A percentile compares a stretch with the other conserved stretches of the same genome.
Evolutionary conservation across 2,329 filamentous ascomycete species (phyloP).

Genomic region (Colletotrichum sp.): DNA sequence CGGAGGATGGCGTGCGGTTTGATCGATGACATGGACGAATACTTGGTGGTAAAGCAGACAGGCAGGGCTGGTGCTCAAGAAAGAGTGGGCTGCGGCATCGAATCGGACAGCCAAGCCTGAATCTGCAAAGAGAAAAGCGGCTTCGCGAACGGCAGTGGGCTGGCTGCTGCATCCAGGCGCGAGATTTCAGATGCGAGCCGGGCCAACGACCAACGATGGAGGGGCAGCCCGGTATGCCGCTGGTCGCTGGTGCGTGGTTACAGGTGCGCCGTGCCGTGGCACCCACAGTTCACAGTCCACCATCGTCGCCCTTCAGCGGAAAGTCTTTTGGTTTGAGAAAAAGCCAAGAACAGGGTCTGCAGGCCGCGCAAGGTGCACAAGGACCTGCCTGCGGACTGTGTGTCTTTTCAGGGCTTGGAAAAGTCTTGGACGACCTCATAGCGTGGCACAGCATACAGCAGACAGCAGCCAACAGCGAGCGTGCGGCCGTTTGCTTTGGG

Average conservation of each 20-base stretch:
- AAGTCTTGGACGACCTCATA: conserved; percentile 19
- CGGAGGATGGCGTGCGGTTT: not conserved
- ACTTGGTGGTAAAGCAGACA: not conserved
- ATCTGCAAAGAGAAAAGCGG: conserved; percentile 15
- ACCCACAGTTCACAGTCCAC: not conserved
- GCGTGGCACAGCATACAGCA: not conserved
- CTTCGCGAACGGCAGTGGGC: conserved; percentile 9
- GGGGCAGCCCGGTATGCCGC: not conserved
- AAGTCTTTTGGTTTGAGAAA: conserved; percentile 1
- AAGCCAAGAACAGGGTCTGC: conserved; percentile 17
- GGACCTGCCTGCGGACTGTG: conserved; percentile 13
- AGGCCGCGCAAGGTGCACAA: conserved; percentile 13
- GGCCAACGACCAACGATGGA: not conserved
- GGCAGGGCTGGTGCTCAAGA: not conserved
- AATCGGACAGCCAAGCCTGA: conserved; percentile 11
- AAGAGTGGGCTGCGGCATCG: not conserved
- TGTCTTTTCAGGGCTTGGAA: conserved; percentile 2
- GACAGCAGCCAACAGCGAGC: not conserved
- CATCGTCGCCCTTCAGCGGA: not conserved
- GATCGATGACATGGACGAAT: conserved; percentile 8
- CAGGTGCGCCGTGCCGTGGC: not conserved
- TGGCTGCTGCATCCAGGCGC: conserved; percentile 13
- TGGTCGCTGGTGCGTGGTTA: not conserved
- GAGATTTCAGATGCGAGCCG: conserved; percentile 17
- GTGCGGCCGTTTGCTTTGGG: not conserved